Conservation (phyloP, 306 rosid genomes). For the Dalbergia oliveri region DNA sequence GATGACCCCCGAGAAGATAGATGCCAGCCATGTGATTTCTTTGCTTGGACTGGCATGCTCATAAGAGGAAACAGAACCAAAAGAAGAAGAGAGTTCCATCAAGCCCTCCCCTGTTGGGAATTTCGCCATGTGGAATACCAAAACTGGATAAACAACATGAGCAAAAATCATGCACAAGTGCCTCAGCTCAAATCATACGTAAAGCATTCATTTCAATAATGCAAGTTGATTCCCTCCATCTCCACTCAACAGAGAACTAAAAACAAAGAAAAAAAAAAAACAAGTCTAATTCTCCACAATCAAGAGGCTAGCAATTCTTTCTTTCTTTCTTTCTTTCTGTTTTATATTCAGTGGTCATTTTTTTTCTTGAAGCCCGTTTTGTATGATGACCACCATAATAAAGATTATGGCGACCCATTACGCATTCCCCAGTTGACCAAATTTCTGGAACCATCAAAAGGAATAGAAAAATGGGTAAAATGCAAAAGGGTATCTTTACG, state of each 20-base stretch:
- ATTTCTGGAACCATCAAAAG: conserved; percentile 17
- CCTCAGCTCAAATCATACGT: conserved; percentile 10
- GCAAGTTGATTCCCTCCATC: neutral
- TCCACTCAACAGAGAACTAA: neutral
- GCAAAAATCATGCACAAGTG: neutral
- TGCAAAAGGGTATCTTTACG: neutral
- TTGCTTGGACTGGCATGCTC: conserved; percentile 48
- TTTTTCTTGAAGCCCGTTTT: neutral
- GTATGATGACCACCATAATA: neutral
- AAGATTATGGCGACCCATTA: conserved; percentile 33
- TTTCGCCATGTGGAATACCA: neutral
- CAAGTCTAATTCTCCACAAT: conserved; percentile 3
- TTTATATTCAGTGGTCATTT: neutral
- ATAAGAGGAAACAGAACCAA: conserved; percentile 27
- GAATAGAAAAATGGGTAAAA: neutral
- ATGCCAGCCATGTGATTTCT: conserved; percentile 53
- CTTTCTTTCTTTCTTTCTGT: neutral
- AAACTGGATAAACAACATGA: conserved; percentile 33
- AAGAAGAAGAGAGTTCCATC: conserved; percentile 47
- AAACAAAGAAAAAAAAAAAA: neutral
- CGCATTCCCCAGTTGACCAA: conserved; percentile 12
- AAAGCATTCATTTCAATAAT: neutral
- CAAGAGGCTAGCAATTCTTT: neutral
- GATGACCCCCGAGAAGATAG: conserved; percentile 59
- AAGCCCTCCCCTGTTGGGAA: conserved; percentile 19